Percentiles rank a stretch among this genome's conserved stretches.
phyloP scores from a whole-genome alignment of 2,329 filamentous ascomycete genomes.

The Epichloe sylvatica region DNA sequence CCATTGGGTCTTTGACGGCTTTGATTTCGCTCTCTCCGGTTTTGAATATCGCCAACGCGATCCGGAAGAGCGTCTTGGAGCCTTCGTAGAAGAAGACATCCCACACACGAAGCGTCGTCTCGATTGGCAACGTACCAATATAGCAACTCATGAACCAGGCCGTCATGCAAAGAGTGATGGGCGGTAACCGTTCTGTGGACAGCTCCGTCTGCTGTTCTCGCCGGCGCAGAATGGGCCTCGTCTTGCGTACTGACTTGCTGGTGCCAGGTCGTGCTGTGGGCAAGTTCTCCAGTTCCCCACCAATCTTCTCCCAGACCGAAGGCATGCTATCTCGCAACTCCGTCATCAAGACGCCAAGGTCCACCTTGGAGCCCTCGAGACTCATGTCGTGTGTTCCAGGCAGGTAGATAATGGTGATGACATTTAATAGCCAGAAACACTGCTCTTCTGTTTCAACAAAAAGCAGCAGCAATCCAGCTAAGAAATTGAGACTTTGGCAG shows the following conservation, averaged over 20 bases:
- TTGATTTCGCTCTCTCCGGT: slow-evolving; percentile 69
- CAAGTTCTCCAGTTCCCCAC: slow-evolving; percentile 53
- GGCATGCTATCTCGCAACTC: slow-evolving; percentile 72
- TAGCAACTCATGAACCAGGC: slow-evolving; percentile 98
- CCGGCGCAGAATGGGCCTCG: slow-evolving; percentile 26
- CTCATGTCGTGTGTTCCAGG: slow-evolving; percentile 86
- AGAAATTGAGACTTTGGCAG: slow-evolving; percentile 90
- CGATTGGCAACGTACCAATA: slow-evolving; percentile 82
- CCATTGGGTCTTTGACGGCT: slow-evolving; percentile 72
- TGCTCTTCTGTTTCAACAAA: slow-evolving; percentile 85
- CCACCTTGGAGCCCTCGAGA: slow-evolving; percentile 83
- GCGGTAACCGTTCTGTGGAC: slow-evolving; percentile 51
- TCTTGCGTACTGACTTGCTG: slow-evolving; percentile 21
- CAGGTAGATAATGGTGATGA: slow-evolving; percentile 77
- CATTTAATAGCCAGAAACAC: slow-evolving; percentile 81
- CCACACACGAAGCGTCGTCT: slow-evolving; percentile 86
- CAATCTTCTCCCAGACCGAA: slow-evolving; percentile 75
- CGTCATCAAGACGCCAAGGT: slow-evolving; percentile 85
- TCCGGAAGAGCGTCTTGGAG: slow-evolving; percentile 82
- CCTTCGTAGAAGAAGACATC: slow-evolving; percentile 94
- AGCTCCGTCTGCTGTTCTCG: slow-evolving; percentile 25
- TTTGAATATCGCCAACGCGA: slow-evolving; percentile 85
- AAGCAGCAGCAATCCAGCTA: slow-evolving; percentile 75
- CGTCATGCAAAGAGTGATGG: slow-evolving; percentile 83
- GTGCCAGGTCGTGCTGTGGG: slow-evolving; percentile 23